Percentiles rank a stretch among this genome's conserved stretches.
Conservation (phyloP, 805 yeast genomes). For the Scheffersomyces coipomensis region DNA sequence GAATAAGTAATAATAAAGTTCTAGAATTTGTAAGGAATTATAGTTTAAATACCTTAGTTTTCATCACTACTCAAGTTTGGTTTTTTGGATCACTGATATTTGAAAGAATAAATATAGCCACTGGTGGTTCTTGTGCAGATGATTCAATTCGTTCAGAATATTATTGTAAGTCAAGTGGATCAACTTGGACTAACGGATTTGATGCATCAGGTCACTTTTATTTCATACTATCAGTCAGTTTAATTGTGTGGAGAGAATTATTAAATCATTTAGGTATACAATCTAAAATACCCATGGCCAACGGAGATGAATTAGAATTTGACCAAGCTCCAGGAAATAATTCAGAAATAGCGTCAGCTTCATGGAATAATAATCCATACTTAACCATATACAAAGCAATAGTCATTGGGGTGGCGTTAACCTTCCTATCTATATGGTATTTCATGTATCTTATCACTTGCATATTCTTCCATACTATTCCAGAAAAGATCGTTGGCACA, state of each 20-base stretch:
- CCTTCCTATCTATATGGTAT: constrained; percentile 32
- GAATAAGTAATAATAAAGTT: constrained; percentile 4
- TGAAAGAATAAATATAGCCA: constrained; percentile 27
- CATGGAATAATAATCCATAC: not conserved
- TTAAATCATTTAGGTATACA: constrained; percentile 1
- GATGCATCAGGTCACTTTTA: constrained; percentile 56
- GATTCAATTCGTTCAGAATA: constrained; percentile 9
- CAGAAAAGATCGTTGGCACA: constrained; percentile 47
- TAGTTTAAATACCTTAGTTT: constrained; percentile 8
- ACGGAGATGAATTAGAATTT: not conserved
- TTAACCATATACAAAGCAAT: not conserved
- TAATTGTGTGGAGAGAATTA: constrained; percentile 24
- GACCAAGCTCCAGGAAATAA: not conserved
- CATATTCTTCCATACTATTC: constrained; percentile 47
- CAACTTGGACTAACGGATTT: constrained; percentile 49
- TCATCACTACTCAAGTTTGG: constrained; percentile 19
- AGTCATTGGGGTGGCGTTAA: constrained; percentile 1
- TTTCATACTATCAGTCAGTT: constrained; percentile 40
- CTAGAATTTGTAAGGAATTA: constrained; percentile 7
- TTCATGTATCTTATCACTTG: constrained; percentile 42
- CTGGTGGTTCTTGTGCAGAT: constrained; percentile 39
- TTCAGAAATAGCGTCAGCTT: not conserved
- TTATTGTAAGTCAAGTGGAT: constrained; percentile 15
- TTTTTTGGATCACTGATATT: constrained; percentile 33
- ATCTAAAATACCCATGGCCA: no score